These are phyloP conservation scores for Pythium biforme DNA, from an alignment of 352 stramenopile species.

Conservation along the genomic window DNA sequence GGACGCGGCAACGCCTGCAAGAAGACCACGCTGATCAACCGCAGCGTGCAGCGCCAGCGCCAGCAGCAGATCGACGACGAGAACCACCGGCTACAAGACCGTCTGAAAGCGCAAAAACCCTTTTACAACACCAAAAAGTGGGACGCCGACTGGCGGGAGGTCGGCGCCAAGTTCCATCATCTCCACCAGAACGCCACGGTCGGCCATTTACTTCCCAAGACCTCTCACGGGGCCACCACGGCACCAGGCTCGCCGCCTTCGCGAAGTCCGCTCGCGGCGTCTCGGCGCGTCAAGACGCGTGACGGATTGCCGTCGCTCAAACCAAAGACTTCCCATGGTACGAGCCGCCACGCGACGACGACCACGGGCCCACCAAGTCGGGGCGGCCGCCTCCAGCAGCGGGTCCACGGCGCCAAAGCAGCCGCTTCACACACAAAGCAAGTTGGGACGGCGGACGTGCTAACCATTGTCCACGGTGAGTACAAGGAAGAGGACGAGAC, in stretches of 20 bases:
- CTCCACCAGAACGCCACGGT: constrained; percentile 66
- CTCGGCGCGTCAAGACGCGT: constrained; percentile 14
- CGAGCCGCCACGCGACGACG: not conserved
- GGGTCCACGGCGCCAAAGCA: not conserved
- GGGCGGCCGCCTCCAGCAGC: constrained; percentile 20
- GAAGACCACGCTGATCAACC: constrained; percentile 66
- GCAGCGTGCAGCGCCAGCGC: constrained; percentile 44
- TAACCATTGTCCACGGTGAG: not conserved
- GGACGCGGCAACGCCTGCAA: constrained; percentile 63
- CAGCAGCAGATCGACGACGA: constrained; percentile 61
- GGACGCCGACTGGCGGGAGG: constrained; percentile 71
- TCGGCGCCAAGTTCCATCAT: constrained; percentile 52
- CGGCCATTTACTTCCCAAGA: constrained; percentile 53
- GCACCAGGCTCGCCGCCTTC: not conserved
- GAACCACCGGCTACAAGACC: constrained; percentile 58
- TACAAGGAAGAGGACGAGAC: constrained; percentile 11
- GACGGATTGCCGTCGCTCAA: constrained; percentile 21
- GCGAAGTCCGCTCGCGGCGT: constrained; percentile 6
- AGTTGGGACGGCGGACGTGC: not conserved
- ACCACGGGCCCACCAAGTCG: constrained; percentile 15
- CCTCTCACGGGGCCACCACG: constrained; percentile 8
- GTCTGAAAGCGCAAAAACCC: constrained; percentile 53
- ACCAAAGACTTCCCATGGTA: constrained; percentile 11
- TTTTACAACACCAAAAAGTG: constrained; percentile 74
- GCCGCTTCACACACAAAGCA: not conserved